Conservation (phyloP, 768 basidiomycete species). For the Antrodiella citrinella region DNA sequence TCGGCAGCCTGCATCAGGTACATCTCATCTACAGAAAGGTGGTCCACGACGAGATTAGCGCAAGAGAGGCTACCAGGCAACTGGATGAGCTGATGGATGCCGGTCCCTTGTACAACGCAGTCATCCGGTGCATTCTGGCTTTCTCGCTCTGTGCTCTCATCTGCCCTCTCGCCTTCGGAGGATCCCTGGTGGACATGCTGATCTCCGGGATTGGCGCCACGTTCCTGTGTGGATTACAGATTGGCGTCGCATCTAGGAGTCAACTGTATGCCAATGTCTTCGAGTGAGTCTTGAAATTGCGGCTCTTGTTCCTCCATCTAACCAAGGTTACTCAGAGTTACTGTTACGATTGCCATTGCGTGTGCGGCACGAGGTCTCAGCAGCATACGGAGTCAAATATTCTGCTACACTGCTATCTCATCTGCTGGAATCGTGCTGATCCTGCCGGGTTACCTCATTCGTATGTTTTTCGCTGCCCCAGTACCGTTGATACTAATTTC, state of each 20-base stretch:
- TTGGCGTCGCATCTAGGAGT: conserved; percentile 51
- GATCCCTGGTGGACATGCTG: conserved; percentile 77
- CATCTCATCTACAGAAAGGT: conserved; percentile 80
- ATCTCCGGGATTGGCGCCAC: conserved; percentile 62
- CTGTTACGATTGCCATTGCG: conserved; percentile 70
- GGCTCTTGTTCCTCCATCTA: not conserved
- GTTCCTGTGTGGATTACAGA: conserved; percentile 59
- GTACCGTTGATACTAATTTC: not conserved
- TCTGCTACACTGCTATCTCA: conserved; percentile 87
- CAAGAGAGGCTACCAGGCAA: conserved; percentile 56
- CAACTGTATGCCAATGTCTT: conserved; percentile 83
- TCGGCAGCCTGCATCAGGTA: conserved; percentile 77
- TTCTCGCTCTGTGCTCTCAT: conserved; percentile 68
- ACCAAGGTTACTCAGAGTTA: conserved; percentile 48
- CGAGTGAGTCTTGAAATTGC: conserved; percentile 47
- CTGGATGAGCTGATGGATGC: conserved; percentile 57
- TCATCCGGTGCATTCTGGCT: conserved; percentile 57
- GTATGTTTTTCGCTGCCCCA: conserved; percentile 24
- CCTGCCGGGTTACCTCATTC: conserved; percentile 77
- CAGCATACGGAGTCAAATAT: conserved; percentile 63
- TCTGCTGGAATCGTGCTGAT: conserved; percentile 82
- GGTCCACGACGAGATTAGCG: conserved; percentile 84
- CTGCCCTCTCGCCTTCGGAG: conserved; percentile 81
- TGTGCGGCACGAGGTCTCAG: conserved; percentile 76
- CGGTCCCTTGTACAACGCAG: conserved; percentile 53